Evolutionary conservation across 139 green algal species (phyloP), one percentile per base, ranked within the genome.

Genomic region (Coelastrella sp.): DNA sequence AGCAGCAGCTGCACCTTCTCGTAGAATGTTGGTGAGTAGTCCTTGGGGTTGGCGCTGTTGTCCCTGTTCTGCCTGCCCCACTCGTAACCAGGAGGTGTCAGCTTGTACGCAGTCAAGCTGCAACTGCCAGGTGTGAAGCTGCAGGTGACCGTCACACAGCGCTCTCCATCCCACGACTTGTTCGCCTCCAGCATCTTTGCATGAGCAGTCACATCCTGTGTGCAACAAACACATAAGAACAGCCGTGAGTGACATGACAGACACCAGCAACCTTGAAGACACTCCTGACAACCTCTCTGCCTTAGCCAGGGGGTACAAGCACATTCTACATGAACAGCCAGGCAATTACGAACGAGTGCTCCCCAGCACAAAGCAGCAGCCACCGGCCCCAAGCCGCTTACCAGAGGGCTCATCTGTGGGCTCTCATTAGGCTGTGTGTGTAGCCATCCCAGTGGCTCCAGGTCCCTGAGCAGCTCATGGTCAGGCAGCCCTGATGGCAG

Each of bases 1-100:
- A 99, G 95, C 89, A 99, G 96, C 96, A 99, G 97, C 97, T 99
- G 98, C 78, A 98, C 97, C 94, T 98, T 98, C 96, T 99, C 98
- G 90, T 99, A 99, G 94, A 98, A 97, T 32, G 93, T 95, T 32
- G 98, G 98, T 61, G 95, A 92, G 95, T 99, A 99, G 77, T 93
- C 94, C 91, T 90, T 94, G 5, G 93, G 96, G 92, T 98, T 98
- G 85, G 94, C 94, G 22, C 87, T 94, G 68, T 90, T 93, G 94
- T 99, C 98, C 92, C 97, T 97, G 94, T 99, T 98, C 17, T 91
- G 78, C 47, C 97, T 92, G 71, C 97, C 97, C 97, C 97, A 99
- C 92, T 99, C 97, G 88, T 98, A 99, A 54, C 93, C 94, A 13
- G 95, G 96, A 3, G 98, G 98, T 8, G 98, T 99, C 65, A 99